phyloP scores from a whole-genome alignment of 345 rosid genomes.

The Toxicodendron radicans region DNA sequence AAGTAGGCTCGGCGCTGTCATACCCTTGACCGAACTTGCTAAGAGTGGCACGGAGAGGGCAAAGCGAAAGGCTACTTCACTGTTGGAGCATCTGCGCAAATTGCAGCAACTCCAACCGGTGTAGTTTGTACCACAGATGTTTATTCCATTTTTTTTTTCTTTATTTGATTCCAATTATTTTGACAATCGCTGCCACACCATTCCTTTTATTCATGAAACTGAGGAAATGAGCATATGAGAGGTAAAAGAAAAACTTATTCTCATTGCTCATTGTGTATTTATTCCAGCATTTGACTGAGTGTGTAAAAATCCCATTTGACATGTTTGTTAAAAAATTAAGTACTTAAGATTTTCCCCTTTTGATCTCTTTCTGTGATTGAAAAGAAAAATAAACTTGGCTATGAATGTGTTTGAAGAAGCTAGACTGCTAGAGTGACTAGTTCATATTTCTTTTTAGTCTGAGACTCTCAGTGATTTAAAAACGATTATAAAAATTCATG shows the following conservation, averaged over 20 bases:
- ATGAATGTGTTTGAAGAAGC: background rate
- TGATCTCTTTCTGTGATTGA: background rate
- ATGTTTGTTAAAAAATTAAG: conserved; percentile 19
- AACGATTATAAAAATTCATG: too few relatives aligned
- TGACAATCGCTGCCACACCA: conserved; percentile 24
- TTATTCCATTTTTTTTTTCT: conserved; percentile 12
- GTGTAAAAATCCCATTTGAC: conserved; percentile 35
- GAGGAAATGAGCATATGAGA: conserved; percentile 31
- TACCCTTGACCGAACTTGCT: conserved; percentile 80
- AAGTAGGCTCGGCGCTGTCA: conserved; percentile 78
- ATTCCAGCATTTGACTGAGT: conserved; percentile 28
- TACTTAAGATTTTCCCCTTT: background rate
- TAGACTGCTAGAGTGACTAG: background rate
- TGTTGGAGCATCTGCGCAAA: conserved; percentile 73
- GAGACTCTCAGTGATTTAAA: too few relatives aligned
- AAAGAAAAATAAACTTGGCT: background rate
- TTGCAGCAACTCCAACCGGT: conserved; percentile 39
- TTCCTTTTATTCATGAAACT: conserved; percentile 21
- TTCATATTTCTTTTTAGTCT: too few relatives aligned
- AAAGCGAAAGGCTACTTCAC: conserved; percentile 68
- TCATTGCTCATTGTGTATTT: conserved; percentile 34
- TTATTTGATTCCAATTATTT: conserved; percentile 28
- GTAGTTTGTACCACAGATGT: conserved; percentile 14
- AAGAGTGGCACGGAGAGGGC: conserved; percentile 91
- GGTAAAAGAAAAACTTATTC: conserved; percentile 25